Conservation (phyloP, 257 asterid genomes). For the Plantago ovata region DNA sequence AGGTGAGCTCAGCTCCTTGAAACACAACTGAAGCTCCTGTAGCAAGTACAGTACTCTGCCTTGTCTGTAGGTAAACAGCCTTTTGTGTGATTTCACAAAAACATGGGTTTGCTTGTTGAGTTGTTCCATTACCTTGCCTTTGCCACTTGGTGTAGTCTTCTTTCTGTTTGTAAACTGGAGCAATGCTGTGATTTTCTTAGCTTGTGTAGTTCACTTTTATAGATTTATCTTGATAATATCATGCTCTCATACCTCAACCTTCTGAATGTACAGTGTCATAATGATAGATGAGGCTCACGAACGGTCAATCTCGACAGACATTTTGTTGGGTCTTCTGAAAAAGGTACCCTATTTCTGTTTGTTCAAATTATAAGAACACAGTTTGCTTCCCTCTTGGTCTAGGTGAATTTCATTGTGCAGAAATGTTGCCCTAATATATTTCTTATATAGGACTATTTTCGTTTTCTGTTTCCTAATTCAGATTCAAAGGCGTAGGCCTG, state of each 20-base stretch:
- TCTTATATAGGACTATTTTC: slow-evolving; percentile 14
- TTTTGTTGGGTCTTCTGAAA: slow-evolving; percentile 90
- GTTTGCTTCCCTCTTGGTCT: neutral
- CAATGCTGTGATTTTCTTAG: neutral
- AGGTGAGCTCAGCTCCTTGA: neutral
- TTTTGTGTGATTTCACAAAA: neutral
- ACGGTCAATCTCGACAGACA: slow-evolving; percentile 89
- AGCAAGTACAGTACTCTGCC: neutral
- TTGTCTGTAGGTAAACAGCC: neutral
- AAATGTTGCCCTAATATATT: slow-evolving; percentile 3
- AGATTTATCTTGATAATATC: neutral
- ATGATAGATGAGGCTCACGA: slow-evolving; percentile 99
- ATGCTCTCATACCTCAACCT: slow-evolving; percentile 16
- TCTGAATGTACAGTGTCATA: slow-evolving; percentile 59
- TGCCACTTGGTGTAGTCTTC: neutral
- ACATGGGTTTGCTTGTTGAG: neutral
- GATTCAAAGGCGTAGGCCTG: slow-evolving; percentile 89
- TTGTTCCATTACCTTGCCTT: neutral
- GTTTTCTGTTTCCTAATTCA: slow-evolving; percentile 20
- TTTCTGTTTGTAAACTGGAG: neutral
- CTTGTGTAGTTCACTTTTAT: neutral
- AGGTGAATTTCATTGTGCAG: slow-evolving; percentile 8
- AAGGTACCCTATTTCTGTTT: slow-evolving; percentile 45
- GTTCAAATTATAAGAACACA: neutral
- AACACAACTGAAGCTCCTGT: neutral